Base-by-base conservation (phyloP, 2,329 filamentous ascomycete genomes). In the Canariomyces notabilis region DNA sequence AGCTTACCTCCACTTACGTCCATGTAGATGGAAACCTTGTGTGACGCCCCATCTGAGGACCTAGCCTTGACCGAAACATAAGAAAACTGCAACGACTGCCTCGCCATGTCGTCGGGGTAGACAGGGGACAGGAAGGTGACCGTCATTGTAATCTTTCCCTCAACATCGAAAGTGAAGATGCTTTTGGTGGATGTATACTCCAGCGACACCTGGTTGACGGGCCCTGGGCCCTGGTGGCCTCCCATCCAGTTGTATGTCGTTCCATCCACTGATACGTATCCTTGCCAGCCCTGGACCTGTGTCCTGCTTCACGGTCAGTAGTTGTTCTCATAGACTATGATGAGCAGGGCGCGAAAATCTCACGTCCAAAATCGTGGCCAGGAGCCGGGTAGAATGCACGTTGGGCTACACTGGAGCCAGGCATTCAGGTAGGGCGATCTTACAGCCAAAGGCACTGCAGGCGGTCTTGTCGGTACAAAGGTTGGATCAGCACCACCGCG, bases 181-280 rank as follows among this genome's bases (percentile, higher is more conserved):
- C 82, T 87, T 59, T 73, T 76, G 4, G 85, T 89, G 0, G 85
- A 83, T 0, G 85, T 88, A 61, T 88, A 89, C 47, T 80, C 74
- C 59, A 80, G 81, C 0, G 76, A 69, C 2, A 72, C 76, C 61
- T 89, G 85, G 16, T 76, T 75, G 6, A 77, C 81, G 4, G 68
- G 62, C 5, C 68, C 63, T 0, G 70, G 66, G 4, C 72, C 72
- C 0, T 69, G 61, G 6, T 74, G 76, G 14, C 66, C 67, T 5
- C 84, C 84, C 77, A 87, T 79, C 83, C 83, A 88, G 48, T 77
- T 80, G 64, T 82, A 83, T 7, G 49, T 44, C 11, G 42, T 42
- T 5, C 56, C 79, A 61, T 89, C 85, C 2, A 89, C 84, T 32
- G 74, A 76, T 51, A 89, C 76, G 54, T 87, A 66, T 14, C 85